These are phyloP conservation scores for Phialocephala sp. DNA, from an alignment of 2,329 filamentous ascomycete genomes.

Conservation along the genomic window DNA sequence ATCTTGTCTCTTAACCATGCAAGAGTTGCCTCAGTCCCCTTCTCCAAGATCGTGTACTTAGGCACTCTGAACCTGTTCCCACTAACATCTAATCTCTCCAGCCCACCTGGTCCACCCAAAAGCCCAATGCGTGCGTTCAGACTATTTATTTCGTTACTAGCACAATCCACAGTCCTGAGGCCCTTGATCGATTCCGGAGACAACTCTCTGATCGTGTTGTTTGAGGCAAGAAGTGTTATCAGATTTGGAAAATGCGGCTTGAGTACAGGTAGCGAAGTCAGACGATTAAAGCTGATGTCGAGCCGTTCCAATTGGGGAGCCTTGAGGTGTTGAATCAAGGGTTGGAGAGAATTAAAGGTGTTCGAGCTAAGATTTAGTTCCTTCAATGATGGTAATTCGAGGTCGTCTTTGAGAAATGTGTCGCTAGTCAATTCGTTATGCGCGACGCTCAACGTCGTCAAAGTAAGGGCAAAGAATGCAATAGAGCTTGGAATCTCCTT, in stretches of 20 bases:
- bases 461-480: slow-evolving; percentile 70
- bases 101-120: slow-evolving; percentile 64
- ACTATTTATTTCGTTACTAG: slow-evolving; percentile 84
- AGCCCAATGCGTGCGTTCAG: slow-evolving; percentile 83
- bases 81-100: slow-evolving; percentile 74
- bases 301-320: slow-evolving; percentile 78
- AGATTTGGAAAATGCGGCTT: slow-evolving; percentile 73
- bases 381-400: slow-evolving; percentile 75
- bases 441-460: slow-evolving; percentile 75
- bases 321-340: slow-evolving; percentile 69
- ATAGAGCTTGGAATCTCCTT: slow-evolving; percentile 71
- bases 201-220: slow-evolving; percentile 79
- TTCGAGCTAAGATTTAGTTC: slow-evolving; percentile 80
- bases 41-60: slow-evolving; percentile 80
- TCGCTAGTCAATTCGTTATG: slow-evolving; percentile 74
- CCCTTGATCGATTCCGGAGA: slow-evolving; percentile 76
- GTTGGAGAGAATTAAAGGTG: slow-evolving; percentile 71
- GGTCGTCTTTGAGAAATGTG: slow-evolving; percentile 66
- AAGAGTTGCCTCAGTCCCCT: slow-evolving; percentile 84
- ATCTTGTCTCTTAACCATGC: slow-evolving; percentile 81
- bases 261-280: slow-evolving; percentile 72
- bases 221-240: slow-evolving; percentile 72
- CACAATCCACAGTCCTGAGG: slow-evolving; percentile 76
- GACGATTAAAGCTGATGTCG: slow-evolving; percentile 82
- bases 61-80: slow-evolving; percentile 91